phyloP scores from a whole-genome alignment of 73 alveolate species.

The Uronychia binucleata region DNA sequence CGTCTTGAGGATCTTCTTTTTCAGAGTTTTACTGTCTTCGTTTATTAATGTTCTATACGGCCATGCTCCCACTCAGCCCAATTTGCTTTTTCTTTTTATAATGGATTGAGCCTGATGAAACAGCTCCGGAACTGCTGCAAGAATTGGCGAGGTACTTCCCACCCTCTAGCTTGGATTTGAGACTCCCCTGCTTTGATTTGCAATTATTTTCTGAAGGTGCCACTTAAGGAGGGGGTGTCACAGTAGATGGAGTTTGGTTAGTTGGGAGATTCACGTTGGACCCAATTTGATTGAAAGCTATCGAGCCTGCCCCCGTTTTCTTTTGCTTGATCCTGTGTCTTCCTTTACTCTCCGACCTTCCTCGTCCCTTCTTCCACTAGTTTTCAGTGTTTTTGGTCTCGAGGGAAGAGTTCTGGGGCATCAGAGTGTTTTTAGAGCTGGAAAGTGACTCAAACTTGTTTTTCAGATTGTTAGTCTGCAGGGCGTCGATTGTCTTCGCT shows the following conservation, averaged over 20 bases:
- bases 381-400: too few relatives aligned
- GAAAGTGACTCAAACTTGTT: too few relatives aligned
- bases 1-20: background rate
- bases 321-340: background rate
- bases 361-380: too few relatives aligned
- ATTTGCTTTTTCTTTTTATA: background rate
- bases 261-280: too few relatives aligned
- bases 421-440: too few relatives aligned
- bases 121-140: background rate
- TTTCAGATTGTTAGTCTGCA: too few relatives aligned
- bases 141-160: background rate
- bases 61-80: background rate
- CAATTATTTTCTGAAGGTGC: background rate
- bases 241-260: background rate
- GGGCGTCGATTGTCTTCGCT: too few relatives aligned
- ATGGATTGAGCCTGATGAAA: too few relatives aligned
- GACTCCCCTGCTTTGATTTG: background rate
- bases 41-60: background rate
- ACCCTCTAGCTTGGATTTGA: background rate
- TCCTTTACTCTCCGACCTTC: slow-evolving; percentile 3
- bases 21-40: background rate
- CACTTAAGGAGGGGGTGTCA: background rate
- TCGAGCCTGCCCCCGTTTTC: background rate
- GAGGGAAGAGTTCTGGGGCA: too few relatives aligned
- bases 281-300: background rate